These are phyloP conservation scores for Macroventuria anomochaeta DNA, from an alignment of 2,329 filamentous ascomycete species.

Conservation along the genomic window DNA sequence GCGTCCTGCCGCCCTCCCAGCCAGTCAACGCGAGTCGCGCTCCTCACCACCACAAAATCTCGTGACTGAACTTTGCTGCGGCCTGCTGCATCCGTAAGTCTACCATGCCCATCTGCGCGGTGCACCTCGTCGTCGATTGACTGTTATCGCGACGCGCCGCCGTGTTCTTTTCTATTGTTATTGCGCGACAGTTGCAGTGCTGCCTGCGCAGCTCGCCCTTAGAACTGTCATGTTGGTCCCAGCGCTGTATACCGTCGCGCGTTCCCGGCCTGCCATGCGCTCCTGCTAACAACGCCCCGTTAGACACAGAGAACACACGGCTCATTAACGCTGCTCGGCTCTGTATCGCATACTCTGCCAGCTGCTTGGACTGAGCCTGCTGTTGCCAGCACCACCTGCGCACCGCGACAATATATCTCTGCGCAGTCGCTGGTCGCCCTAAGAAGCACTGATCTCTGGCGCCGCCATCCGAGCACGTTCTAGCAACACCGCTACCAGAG, in stretches of 20 bases:
- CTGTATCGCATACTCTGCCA: slow-evolving; percentile 32
- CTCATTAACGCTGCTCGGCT: slow-evolving; percentile 26
- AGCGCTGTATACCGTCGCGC: slow-evolving; percentile 19
- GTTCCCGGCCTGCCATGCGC: slow-evolving; percentile 20
- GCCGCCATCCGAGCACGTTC: slow-evolving; percentile 32
- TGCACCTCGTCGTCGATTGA: slow-evolving; percentile 18
- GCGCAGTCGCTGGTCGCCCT: slow-evolving; percentile 27
- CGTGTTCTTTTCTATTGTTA: slow-evolving; percentile 4
- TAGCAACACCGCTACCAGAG: slow-evolving; percentile 19
- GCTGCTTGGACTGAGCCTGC: slow-evolving; percentile 25
- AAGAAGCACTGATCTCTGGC: slow-evolving; percentile 19
- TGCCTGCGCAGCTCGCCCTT: slow-evolving; percentile 5
- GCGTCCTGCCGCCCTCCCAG: slow-evolving; percentile 21
- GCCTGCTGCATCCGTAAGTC: slow-evolving; percentile 45
- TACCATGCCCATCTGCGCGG: slow-evolving; percentile 18
- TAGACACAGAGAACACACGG: slow-evolving; percentile 32
- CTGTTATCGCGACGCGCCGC: slow-evolving; percentile 10
- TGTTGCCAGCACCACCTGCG: slow-evolving; percentile 38
- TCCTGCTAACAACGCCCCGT: slow-evolving; percentile 33
- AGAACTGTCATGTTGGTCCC: slow-evolving; percentile 9
- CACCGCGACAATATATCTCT: slow-evolving; percentile 35
- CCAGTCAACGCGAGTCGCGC: slow-evolving; percentile 35
- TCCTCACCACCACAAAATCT: slow-evolving; percentile 41
- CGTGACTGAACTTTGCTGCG: slow-evolving; percentile 46
- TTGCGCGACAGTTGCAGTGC: slow-evolving; percentile 12